Evolutionary conservation across 352 stramenopile genomes (phyloP).

Genomic region (Phytophthora brassicae): DNA sequence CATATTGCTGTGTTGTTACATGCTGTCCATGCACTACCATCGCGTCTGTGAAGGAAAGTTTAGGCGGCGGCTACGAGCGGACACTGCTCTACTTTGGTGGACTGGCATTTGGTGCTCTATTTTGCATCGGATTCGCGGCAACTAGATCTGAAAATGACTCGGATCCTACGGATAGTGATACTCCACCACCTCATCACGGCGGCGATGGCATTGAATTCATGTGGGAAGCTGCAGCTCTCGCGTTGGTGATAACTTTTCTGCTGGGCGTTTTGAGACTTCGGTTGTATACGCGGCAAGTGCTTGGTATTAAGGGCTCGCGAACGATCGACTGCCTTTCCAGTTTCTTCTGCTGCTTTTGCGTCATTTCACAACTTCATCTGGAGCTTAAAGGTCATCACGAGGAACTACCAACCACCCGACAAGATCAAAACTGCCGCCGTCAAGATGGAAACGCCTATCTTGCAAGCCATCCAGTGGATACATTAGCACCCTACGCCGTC

Average conservation of each 20-base stretch:
- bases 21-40: slow-evolving; percentile 49
- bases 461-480: slow-evolving; percentile 17
- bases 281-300: slow-evolving; percentile 37
- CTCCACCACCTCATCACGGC: neutral
- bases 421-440: slow-evolving; percentile 4
- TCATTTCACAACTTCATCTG: slow-evolving; percentile 51
- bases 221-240: slow-evolving; percentile 19
- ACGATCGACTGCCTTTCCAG: slow-evolving; percentile 41
- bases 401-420: slow-evolving; percentile 19
- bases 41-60: slow-evolving; percentile 38
- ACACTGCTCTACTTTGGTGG: slow-evolving; percentile 49
- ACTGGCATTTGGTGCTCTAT: slow-evolving; percentile 36
- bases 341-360: slow-evolving; percentile 53
- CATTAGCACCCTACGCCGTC: slow-evolving; percentile 31
- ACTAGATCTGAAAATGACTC: slow-evolving; percentile 7
- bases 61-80: slow-evolving; percentile 40
- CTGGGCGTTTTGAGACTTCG: slow-evolving; percentile 45
- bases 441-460: slow-evolving; percentile 7
- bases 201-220: slow-evolving; percentile 1
- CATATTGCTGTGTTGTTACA: slow-evolving; percentile 38
- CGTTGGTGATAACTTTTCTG: slow-evolving; percentile 37
- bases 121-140: slow-evolving; percentile 36
- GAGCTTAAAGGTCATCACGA: slow-evolving; percentile 40
- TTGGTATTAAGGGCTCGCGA: slow-evolving; percentile 43
- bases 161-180: neutral